A percentile compares a stretch with the other conserved stretches of the same genome.
Evolutionary conservation across 164 flowering plant species (phyloP).

Genomic region (Euptelea pleiosperma): DNA sequence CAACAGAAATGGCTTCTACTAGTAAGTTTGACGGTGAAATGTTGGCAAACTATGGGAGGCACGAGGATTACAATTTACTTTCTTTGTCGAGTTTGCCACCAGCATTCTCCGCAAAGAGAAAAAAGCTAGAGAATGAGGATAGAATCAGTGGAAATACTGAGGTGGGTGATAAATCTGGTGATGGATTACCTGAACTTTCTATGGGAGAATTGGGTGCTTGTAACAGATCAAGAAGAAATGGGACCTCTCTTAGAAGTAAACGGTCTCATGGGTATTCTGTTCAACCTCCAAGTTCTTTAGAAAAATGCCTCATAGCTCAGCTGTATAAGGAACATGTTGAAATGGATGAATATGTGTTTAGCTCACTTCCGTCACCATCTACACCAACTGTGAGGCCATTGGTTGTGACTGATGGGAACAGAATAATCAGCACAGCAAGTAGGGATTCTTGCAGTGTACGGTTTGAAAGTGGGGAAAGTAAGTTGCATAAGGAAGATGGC

Average conservation of each 20-base stretch:
- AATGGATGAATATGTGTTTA: slow-evolving; percentile 50
- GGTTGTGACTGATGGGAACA: slow-evolving; percentile 55
- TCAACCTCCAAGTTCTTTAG: slow-evolving; percentile 57
- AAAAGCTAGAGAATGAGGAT: slow-evolving; percentile 14
- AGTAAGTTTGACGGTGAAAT: slow-evolving; percentile 26
- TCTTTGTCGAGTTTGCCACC: slow-evolving; percentile 23
- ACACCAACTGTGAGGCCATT: slow-evolving; percentile 46
- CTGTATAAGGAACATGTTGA: slow-evolving; percentile 45
- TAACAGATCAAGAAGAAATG: slow-evolving; percentile 23
- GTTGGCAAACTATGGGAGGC: slow-evolving; percentile 8
- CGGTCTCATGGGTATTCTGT: slow-evolving; percentile 17
- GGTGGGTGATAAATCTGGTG: slow-evolving; percentile 9
- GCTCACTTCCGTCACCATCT: slow-evolving; percentile 35
- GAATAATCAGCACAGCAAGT: slow-evolving; percentile 41
- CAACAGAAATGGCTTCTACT: slow-evolving; percentile 17
- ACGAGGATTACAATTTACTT: slow-evolving; percentile 19
- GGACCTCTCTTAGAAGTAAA: slow-evolving; percentile 36
- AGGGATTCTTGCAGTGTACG: slow-evolving; percentile 17
- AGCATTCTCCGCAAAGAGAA: slow-evolving; percentile 10
- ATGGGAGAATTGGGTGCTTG: slow-evolving; percentile 14
- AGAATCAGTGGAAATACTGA: slow-evolving; percentile 11
- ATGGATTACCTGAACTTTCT: slow-evolving; percentile 18
- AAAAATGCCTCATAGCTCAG: slow-evolving; percentile 78
- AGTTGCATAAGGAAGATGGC: slow-evolving; percentile 11
- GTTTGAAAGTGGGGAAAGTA: slow-evolving; percentile 17